Conservation (phyloP, 202 grass and related monocot species). For the Digitaria exilis region DNA sequence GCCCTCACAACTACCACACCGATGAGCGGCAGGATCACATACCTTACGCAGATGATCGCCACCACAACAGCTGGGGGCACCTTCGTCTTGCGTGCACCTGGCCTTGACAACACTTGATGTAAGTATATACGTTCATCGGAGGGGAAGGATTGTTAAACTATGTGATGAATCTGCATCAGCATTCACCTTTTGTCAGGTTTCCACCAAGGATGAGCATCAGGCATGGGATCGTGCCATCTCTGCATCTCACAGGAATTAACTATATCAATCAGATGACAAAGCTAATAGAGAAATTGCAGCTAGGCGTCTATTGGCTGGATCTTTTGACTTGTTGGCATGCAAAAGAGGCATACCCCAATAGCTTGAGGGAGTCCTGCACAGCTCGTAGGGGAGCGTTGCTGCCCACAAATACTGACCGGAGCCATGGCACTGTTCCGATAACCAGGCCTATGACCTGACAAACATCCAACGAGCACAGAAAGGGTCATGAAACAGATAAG, state of each 20-base stretch:
- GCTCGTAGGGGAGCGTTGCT: constrained; percentile 48
- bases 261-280: background rate
- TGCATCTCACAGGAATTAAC: constrained; percentile 17
- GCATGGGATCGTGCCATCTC: constrained; percentile 72
- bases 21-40: constrained; percentile 52
- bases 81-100: constrained; percentile 52
- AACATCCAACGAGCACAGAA: background rate
- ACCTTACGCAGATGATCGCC: constrained; percentile 54
- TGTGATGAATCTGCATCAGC: too few relatives aligned
- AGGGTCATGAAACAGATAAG: too few relatives aligned
- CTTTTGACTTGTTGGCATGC: background rate
- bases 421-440: constrained; percentile 61
- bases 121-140: background rate
- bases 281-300: too few relatives aligned
- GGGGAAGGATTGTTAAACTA: too few relatives aligned
- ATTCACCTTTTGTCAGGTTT: constrained; percentile 65
- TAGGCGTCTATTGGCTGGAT: too few relatives aligned
- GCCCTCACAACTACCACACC: constrained; percentile 54
- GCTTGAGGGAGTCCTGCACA: constrained; percentile 55
- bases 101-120: background rate
- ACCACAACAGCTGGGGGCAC: constrained; percentile 34
- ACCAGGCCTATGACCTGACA: constrained; percentile 56
- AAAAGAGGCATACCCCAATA: constrained; percentile 55
- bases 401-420: constrained; percentile 59
- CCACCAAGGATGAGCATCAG: constrained; percentile 74